phyloP scores from a whole-genome alignment of 106 monocot species.

The Acanthochlamys bracteata region DNA sequence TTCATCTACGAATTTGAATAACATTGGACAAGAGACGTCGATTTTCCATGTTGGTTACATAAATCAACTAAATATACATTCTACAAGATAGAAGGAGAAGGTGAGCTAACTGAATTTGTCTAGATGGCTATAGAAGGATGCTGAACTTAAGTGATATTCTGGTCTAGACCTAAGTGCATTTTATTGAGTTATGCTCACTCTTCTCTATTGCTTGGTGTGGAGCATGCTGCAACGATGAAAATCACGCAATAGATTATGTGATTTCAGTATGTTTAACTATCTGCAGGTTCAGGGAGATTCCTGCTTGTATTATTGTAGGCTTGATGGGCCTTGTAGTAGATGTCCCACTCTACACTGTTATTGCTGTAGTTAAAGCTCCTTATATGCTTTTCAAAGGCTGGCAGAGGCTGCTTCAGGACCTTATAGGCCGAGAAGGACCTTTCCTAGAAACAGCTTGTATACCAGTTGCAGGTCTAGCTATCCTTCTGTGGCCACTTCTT shows the following conservation, averaged over 20 bases:
- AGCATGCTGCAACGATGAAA: no score
- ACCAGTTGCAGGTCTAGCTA: constrained; percentile 78
- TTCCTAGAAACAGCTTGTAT: constrained; percentile 88
- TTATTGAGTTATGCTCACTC: no score
- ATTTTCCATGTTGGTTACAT: no score
- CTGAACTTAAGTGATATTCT: no score
- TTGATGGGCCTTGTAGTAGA: constrained; percentile 70
- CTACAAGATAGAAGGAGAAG: no score
- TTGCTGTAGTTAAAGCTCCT: constrained; percentile 83
- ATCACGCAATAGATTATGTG: background rate
- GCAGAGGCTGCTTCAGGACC: constrained; percentile 85
- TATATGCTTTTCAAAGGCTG: constrained; percentile 97
- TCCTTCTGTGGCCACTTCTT: constrained; percentile 80
- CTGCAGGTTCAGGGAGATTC: constrained; percentile 61
- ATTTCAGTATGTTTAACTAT: background rate
- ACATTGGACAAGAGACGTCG: no score
- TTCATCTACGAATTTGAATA: no score
- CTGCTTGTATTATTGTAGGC: constrained; percentile 63
- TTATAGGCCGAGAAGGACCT: constrained; percentile 71
- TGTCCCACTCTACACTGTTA: constrained; percentile 72
- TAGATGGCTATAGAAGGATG: no score
- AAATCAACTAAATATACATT: no score
- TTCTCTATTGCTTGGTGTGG: no score
- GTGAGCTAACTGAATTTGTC: no score
- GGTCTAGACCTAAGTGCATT: no score